Conservation (phyloP, 306 rosid genomes). For the Ammopiptanthus mongolicus region DNA sequence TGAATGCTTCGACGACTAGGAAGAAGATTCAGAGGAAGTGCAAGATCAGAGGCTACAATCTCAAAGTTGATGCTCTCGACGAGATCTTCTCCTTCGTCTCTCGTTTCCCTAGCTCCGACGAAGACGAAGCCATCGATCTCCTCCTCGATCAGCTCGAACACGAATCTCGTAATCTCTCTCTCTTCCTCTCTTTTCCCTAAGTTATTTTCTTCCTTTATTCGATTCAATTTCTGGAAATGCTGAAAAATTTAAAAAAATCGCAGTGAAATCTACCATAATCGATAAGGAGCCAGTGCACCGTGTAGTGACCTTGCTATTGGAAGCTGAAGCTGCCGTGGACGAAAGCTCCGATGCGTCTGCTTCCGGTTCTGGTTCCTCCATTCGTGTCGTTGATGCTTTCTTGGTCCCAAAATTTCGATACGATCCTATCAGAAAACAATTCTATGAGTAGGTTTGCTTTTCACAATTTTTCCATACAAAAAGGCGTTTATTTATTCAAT, state of each 20-base stretch:
- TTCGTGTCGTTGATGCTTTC: slow-evolving; percentile 58
- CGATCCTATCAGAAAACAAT: slow-evolving; percentile 65
- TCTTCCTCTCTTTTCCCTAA: too few species aligned
- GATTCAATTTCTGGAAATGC: too few species aligned
- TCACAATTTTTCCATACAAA: neutral
- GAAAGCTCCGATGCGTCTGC: slow-evolving; percentile 16
- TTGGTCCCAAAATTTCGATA: slow-evolving; percentile 51
- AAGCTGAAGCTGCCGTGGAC: slow-evolving; percentile 42
- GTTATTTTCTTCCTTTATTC: too few species aligned
- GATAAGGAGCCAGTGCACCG: slow-evolving; percentile 64
- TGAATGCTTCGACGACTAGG: slow-evolving; percentile 52
- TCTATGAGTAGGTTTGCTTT: slow-evolving; percentile 45
- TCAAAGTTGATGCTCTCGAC: slow-evolving; percentile 65
- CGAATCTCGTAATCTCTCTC: slow-evolving; percentile 43
- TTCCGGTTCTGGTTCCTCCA: slow-evolving; percentile 22
- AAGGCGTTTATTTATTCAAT: too few species aligned
- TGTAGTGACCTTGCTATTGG: slow-evolving; percentile 36
- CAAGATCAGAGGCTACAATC: slow-evolving; percentile 72
- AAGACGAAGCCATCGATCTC: slow-evolving; percentile 58
- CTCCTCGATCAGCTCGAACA: slow-evolving; percentile 53
- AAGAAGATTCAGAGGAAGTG: slow-evolving; percentile 69
- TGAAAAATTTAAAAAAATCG: neutral
- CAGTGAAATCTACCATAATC: slow-evolving; percentile 67
- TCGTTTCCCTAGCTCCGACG: slow-evolving; percentile 39
- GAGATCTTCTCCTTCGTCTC: slow-evolving; percentile 69